Evolutionary conservation across 2,329 filamentous ascomycete genomes (phyloP), one percentile per base, ranked within the genome.

Genomic region (Neonectria coccinea): DNA sequence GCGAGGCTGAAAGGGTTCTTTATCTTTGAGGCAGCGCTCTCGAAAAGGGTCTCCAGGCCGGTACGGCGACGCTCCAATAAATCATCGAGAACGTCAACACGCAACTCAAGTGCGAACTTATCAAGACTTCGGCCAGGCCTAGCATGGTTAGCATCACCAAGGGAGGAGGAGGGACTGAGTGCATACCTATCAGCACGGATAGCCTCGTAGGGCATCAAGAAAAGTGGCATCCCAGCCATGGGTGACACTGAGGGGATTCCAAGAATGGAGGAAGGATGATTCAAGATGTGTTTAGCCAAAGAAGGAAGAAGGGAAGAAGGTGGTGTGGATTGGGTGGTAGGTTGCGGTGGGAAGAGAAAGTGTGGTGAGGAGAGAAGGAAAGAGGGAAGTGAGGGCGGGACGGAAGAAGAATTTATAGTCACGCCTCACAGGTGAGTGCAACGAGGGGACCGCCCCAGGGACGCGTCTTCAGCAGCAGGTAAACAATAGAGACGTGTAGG

Each of bases 21-120:
- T 2, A 50, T 25, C 14, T 56, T 61, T 10, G 12, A 2, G 1
- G 33, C 33, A 1, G 52, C 52, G 9, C 48, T 52, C 2, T 55
- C 33, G 51, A 61, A 61, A 1, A 56, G 14, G 14, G 5, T 18
- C 9, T 50, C 33, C 10, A 61, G 10, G 18, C 42, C 56, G 12
- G n/a, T 14, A 1, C 12, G 20, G 5, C 58, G 51, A 2, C 42
- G 33, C 4, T 18, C 31, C 25, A 25, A 25, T 4, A 25, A 6
- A 25, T 25, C 5, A 25, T 25, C 25, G 25, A 25, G 25, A 25
- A 25, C 25, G 25, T 25, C 25, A 25, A 25, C 25, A 25, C 25
- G 25, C 25, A 25, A 25, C 25, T 25, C 25, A 6, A 25, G 5
- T 25, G 25, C 5, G 33, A 62, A 62, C 0, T 51, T 27, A 9